Conservation (phyloP, 768 basidiomycete species). For the Mycena albidolilacea region DNA sequence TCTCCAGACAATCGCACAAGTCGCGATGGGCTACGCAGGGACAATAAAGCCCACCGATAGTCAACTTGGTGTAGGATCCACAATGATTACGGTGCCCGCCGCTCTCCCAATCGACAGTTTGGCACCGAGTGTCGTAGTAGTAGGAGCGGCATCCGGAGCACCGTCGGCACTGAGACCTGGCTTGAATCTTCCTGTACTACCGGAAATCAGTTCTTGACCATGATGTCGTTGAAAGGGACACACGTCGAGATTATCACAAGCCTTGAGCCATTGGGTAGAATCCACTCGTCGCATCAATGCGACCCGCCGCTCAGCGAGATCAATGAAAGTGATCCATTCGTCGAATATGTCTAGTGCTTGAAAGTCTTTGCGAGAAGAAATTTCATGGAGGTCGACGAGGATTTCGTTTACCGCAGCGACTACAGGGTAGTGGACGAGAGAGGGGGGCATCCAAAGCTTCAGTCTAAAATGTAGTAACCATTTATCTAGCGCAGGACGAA, state of each 20-base stretch:
- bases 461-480: neutral
- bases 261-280: neutral
- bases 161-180: neutral
- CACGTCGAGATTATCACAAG: constrained; percentile 20
- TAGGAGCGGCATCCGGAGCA: constrained; percentile 6
- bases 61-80: neutral
- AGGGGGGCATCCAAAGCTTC: neutral
- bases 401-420: neutral
- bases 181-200: constrained; percentile 15
- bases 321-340: neutral
- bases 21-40: neutral
- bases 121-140: constrained; percentile 2
- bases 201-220: neutral
- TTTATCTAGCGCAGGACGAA: neutral
- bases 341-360: neutral
- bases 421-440: constrained; percentile 6
- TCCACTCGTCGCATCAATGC: neutral
- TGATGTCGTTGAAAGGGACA: neutral
- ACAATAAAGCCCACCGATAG: neutral
- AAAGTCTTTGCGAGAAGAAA: neutral
- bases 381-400: neutral
- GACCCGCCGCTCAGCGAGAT: neutral
- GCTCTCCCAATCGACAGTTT: constrained; percentile 1
- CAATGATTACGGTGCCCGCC: constrained; percentile 12
- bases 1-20: too few species aligned